Evolutionary conservation across 2,329 filamentous ascomycete species (phyloP).

Genomic region (Arthrobotrys sphaeroides): DNA sequence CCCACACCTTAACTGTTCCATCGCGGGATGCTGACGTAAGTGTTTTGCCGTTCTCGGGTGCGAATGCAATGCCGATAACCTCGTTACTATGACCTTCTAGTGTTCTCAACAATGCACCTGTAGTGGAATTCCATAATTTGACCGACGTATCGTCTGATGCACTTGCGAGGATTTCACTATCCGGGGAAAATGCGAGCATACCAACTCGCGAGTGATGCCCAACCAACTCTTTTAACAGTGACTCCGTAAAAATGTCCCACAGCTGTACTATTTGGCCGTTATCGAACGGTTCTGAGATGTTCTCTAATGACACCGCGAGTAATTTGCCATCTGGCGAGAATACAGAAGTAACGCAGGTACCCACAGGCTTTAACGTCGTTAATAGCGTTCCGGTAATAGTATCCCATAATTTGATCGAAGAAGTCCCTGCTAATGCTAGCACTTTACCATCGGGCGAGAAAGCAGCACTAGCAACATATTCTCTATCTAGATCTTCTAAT

Average conservation of each 20-base stretch:
- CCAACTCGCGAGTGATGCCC: neutral
- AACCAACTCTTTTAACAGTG: neutral
- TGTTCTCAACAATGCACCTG: neutral
- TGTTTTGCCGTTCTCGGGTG: neutral
- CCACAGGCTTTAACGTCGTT: neutral
- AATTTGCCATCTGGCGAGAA: neutral
- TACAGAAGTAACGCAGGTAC: neutral
- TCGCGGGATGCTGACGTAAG: conserved; percentile 73
- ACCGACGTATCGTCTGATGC: neutral
- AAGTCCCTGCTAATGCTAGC: neutral
- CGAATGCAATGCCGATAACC: neutral
- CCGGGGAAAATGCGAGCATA: neutral
- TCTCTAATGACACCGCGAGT: neutral
- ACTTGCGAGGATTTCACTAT: neutral
- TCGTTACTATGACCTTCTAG: neutral
- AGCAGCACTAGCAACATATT: neutral
- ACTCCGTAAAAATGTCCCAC: neutral
- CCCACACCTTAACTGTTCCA: conserved; percentile 73
- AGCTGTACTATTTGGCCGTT: too few species aligned
- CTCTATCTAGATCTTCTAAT: neutral
- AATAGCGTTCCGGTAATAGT: neutral
- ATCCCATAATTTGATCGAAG: neutral
- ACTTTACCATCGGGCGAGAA: neutral
- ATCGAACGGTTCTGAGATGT: too few species aligned
- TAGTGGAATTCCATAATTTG: neutral